Base-by-base conservation (phyloP, 768 basidiomycete genomes). In the Clathrus columnatus region DNA sequence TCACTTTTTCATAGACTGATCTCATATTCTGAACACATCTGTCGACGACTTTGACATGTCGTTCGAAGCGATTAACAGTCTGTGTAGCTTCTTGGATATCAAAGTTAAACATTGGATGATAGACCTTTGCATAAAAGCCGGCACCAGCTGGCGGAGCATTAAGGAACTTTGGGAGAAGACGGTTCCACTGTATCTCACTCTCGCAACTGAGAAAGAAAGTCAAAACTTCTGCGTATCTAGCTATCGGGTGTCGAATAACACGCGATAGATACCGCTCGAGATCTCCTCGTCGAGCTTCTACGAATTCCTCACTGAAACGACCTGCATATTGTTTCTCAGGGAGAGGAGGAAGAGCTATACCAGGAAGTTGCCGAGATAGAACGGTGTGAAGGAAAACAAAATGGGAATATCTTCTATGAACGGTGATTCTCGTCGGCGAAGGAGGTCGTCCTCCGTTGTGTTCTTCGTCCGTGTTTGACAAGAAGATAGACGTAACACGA, bases 291-390 rank as follows among this genome's bases (percentile, higher is more conserved):
- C 91, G 73, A 10, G 85, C 86, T 65, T 92, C 89, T 5, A 94
- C 82, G 60, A 93, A 91, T 51, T 85, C 87, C 18, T 79, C 76
- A 57, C 77, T 86, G 66, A 92, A 91, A 7, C 88, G 74, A 1
- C 87, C 87, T 0, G 87, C 75, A 59, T 92, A 90, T 60, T 87
- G 85, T 63, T 91, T 91, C 65, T 90, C 88, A 0, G 91, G 91
- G 7, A 93, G 74, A 0, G 87, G 85, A 0, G 91, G 89, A 1
- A 93, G 73, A 3, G 82, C 82, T 26, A 92, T 80, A 0, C 86
- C 86, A 5, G 87, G 87, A 3, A 91, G 77, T 7, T 83, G 75
- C 21, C 81, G 73, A 18, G 76, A 73, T 48, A 94, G 70, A 7
- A 84, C 81, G 1, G 84, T 82, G 60, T 91, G 85, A 27, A 94